These are phyloP conservation scores for Corylus americana DNA, from an alignment of 306 rosid genomes.

Conservation along the genomic window DNA sequence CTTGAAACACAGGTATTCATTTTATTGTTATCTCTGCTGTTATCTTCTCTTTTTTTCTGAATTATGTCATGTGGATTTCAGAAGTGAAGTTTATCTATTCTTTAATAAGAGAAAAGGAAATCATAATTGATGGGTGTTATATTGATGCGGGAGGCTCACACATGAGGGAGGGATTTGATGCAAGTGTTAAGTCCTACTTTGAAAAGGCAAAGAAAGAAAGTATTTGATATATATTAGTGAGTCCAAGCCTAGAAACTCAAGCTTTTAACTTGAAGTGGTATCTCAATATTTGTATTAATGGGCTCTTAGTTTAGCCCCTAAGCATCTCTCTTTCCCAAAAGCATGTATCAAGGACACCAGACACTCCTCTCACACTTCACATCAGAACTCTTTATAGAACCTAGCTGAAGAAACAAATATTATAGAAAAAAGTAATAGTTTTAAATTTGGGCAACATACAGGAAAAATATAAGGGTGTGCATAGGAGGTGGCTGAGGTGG, in stretches of 20 bases:
- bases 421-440: neutral
- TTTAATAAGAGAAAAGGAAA: neutral
- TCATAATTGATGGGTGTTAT: too few relatives aligned
- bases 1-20: conserved; percentile 56
- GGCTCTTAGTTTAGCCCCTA: neutral
- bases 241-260: too few relatives aligned
- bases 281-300: neutral
- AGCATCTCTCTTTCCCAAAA: neutral
- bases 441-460: neutral
- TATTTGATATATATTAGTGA: too few relatives aligned
- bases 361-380: neutral
- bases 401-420: neutral
- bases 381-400: neutral
- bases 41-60: neutral
- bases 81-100: neutral
- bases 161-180: too few relatives aligned
- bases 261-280: neutral
- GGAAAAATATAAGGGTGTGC: too few relatives aligned
- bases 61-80: neutral
- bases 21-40: conserved; percentile 3
- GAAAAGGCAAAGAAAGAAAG: too few relatives aligned
- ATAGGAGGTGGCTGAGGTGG: too few relatives aligned
- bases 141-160: too few relatives aligned
- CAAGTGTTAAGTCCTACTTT: too few relatives aligned
- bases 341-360: neutral